A percentile compares a stretch with the other conserved stretches of the same genome.
These are phyloP conservation scores for Scleroderma citrinum DNA, from an alignment of 768 basidiomycete genomes.

Conservation along the genomic window DNA sequence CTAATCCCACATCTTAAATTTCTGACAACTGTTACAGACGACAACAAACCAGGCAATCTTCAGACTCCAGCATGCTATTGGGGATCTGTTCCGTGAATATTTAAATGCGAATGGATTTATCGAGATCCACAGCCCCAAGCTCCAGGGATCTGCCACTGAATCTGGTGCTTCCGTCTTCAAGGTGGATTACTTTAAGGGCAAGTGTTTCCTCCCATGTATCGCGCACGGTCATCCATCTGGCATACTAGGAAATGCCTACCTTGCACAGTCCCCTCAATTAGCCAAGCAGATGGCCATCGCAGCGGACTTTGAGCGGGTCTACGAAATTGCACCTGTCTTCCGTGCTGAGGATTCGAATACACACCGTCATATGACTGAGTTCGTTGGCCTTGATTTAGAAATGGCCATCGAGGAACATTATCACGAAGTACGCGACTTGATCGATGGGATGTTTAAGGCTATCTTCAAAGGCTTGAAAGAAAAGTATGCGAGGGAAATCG, in stretches of 20 bases:
- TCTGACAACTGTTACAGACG: slow-evolving; percentile 48
- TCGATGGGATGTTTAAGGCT: slow-evolving; percentile 79
- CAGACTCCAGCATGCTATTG: slow-evolving; percentile 83
- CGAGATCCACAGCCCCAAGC: slow-evolving; percentile 96
- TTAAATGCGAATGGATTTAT: slow-evolving; percentile 71
- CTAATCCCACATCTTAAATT: neutral
- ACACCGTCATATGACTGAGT: slow-evolving; percentile 97
- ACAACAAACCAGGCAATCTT: slow-evolving; percentile 96
- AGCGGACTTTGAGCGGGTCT: slow-evolving; percentile 96
- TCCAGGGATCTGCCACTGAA: slow-evolving; percentile 96
- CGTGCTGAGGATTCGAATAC: slow-evolving; percentile 97
- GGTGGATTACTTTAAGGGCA: slow-evolving; percentile 94
- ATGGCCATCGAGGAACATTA: slow-evolving; percentile 99
- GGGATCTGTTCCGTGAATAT: slow-evolving; percentile 81
- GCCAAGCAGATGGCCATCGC: slow-evolving; percentile 99
- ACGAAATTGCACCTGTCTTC: slow-evolving; percentile 95
- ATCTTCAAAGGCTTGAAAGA: slow-evolving; percentile 83
- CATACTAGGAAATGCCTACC: slow-evolving; percentile 72
- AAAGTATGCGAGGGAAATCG: slow-evolving; percentile 77
- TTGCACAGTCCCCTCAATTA: slow-evolving; percentile 95
- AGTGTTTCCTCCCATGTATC: neutral
- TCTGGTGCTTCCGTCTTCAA: slow-evolving; percentile 97
- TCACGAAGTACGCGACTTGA: slow-evolving; percentile 91
- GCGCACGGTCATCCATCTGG: neutral
- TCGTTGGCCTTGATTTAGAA: slow-evolving; percentile 97